These are phyloP conservation scores for Citeromyces hawaiiensis DNA, from an alignment of 1,139 yeast species.

Conservation along the genomic window DNA sequence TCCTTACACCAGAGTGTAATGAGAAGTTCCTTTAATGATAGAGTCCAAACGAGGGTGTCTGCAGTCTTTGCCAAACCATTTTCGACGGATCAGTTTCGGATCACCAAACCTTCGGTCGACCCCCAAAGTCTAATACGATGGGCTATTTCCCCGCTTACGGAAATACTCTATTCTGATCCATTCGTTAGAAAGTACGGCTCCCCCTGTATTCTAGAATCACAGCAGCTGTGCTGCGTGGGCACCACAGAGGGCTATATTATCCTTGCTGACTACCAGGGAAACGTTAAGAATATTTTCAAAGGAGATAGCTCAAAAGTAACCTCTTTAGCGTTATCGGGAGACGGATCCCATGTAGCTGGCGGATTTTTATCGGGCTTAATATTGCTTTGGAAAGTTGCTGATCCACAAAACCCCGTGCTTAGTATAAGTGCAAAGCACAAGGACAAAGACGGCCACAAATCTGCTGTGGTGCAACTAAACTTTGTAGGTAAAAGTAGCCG, in stretches of 20 bases:
- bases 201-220: conserved; percentile 31
- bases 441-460: conserved; percentile 36
- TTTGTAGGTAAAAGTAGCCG: conserved; percentile 47
- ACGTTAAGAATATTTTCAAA: conserved; percentile 23
- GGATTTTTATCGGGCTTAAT: conserved; percentile 32
- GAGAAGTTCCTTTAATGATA: neutral
- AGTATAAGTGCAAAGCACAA: conserved; percentile 20
- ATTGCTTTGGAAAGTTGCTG: conserved; percentile 29
- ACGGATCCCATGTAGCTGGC: conserved; percentile 33
- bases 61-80: neutral
- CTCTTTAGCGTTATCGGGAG: conserved; percentile 34
- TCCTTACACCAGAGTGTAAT: neutral
- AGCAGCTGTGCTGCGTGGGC: conserved; percentile 44
- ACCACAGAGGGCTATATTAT: conserved; percentile 46
- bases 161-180: conserved; percentile 21
- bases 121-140: conserved; percentile 20
- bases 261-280: conserved; percentile 54
- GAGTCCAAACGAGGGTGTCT: conserved; percentile 1
- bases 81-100: neutral
- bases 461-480: conserved; percentile 31
- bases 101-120: neutral
- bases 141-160: conserved; percentile 26
- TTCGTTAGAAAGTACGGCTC: conserved; percentile 31
- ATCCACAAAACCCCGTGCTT: conserved; percentile 15
- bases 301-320: conserved; percentile 16